phyloP scores from a whole-genome alignment of 306 rosid genomes.

The Vigna mungo region DNA sequence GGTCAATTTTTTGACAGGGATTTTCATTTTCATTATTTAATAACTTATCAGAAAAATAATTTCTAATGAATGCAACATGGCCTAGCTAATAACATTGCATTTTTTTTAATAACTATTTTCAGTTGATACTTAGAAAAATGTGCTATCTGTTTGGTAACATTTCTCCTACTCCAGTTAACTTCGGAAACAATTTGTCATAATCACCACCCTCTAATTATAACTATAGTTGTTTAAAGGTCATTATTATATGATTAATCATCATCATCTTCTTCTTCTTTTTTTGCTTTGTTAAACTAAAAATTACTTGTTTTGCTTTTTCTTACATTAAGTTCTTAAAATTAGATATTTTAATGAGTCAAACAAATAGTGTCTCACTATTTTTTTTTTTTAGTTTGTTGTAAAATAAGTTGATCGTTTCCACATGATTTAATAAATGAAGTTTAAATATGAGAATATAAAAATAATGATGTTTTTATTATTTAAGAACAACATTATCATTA shows the following conservation, averaged over 20 bases:
- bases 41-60: neutral
- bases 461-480: too few relatives aligned
- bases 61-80: neutral
- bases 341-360: too few relatives aligned
- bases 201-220: neutral
- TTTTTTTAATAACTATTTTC: neutral
- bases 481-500: too few relatives aligned
- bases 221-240: neutral
- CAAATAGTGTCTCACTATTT: too few relatives aligned
- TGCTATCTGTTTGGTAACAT: neutral
- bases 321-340: too few relatives aligned
- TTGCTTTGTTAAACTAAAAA: too few relatives aligned
- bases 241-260: neutral
- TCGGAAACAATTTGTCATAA: neutral
- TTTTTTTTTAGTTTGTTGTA: too few relatives aligned
- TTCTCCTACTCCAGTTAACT: neutral
- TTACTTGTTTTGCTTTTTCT: too few relatives aligned
- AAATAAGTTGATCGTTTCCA: too few relatives aligned
- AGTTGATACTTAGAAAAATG: neutral
- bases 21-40: neutral
- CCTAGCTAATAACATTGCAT: neutral
- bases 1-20: neutral
- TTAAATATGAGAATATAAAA: too few relatives aligned
- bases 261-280: too few relatives aligned
- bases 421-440: too few relatives aligned